Conservation (phyloP, 495 filamentous ascomycete genomes). For the Xylaria cubensis region DNA sequence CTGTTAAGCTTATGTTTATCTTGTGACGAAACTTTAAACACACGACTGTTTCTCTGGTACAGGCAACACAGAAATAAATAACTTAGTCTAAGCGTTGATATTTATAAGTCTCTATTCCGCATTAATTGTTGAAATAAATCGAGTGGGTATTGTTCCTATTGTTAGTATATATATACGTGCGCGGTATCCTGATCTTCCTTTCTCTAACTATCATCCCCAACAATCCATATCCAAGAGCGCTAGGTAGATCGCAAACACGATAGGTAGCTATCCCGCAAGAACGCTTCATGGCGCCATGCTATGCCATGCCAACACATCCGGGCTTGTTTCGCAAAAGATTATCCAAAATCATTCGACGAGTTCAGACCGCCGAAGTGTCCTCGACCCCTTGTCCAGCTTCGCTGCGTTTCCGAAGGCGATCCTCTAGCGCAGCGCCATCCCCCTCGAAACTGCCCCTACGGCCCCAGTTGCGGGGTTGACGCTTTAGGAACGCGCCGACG, state of each 20-base stretch:
- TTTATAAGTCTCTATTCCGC: background rate
- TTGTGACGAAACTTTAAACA: background rate
- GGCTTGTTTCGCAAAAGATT: background rate
- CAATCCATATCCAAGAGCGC: background rate
- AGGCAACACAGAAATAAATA: background rate
- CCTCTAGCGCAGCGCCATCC: conserved; percentile 30
- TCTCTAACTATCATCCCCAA: background rate
- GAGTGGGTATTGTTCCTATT: conserved; percentile 1
- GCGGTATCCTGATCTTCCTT: background rate
- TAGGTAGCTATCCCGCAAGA: conserved; percentile 9
- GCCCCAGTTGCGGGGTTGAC: conserved; percentile 92
- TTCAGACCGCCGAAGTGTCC: background rate
- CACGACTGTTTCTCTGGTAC: background rate
- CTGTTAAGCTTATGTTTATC: no score
- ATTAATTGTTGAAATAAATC: conserved; percentile 1
- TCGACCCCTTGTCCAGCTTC: background rate
- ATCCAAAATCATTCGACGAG: background rate
- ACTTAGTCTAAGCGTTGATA: background rate
- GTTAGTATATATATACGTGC: background rate
- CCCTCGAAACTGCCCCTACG: conserved; percentile 73
- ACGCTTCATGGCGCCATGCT: conserved; percentile 15
- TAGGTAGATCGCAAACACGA: background rate
- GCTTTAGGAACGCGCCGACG: conserved; percentile 91
- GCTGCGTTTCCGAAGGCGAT: conserved; percentile 23
- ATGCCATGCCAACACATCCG: conserved; percentile 6